phyloP scores from a whole-genome alignment of 129 eudicot genomes.

The Deinandra increscens region DNA sequence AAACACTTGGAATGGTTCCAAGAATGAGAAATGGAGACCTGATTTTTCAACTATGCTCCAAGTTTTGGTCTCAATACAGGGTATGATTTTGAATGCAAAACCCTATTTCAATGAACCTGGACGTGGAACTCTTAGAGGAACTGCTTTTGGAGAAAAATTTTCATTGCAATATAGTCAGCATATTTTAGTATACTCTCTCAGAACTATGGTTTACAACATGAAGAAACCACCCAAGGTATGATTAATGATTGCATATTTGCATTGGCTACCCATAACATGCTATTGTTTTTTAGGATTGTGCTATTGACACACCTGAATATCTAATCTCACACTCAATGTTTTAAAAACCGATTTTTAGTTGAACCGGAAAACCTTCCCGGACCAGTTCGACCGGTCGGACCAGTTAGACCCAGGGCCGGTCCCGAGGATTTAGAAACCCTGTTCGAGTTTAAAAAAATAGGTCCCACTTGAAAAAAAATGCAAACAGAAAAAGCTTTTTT shows the following conservation, averaged over 20 bases:
- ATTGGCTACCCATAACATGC: neutral
- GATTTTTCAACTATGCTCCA: slow-evolving; percentile 65
- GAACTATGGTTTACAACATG: slow-evolving; percentile 59
- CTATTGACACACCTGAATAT: too few relatives aligned
- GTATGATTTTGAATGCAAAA: slow-evolving; percentile 60
- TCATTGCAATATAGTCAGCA: slow-evolving; percentile 50
- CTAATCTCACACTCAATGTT: too few relatives aligned
- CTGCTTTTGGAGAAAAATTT: slow-evolving; percentile 25
- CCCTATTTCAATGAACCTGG: slow-evolving; percentile 75
- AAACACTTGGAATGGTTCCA: slow-evolving; percentile 62
- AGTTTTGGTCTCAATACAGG: slow-evolving; percentile 84
- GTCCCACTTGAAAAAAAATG: too few relatives aligned
- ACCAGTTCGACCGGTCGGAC: too few relatives aligned
- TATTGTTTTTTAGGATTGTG: too few relatives aligned
- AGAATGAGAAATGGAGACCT: slow-evolving; percentile 65
- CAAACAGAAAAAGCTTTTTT: too few relatives aligned
- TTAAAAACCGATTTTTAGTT: too few relatives aligned
- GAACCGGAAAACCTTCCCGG: too few relatives aligned
- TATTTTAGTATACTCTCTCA: slow-evolving; percentile 39
- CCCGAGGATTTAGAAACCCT: too few relatives aligned
- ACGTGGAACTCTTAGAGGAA: slow-evolving; percentile 19
- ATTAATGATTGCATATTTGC: too few relatives aligned
- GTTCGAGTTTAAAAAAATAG: too few relatives aligned
- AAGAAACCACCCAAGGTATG: slow-evolving; percentile 71
- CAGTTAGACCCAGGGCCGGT: too few relatives aligned